Evolutionary conservation across 2,329 filamentous ascomycete genomes (phyloP).

Genomic region (Gaeumannomyces tritici): DNA sequence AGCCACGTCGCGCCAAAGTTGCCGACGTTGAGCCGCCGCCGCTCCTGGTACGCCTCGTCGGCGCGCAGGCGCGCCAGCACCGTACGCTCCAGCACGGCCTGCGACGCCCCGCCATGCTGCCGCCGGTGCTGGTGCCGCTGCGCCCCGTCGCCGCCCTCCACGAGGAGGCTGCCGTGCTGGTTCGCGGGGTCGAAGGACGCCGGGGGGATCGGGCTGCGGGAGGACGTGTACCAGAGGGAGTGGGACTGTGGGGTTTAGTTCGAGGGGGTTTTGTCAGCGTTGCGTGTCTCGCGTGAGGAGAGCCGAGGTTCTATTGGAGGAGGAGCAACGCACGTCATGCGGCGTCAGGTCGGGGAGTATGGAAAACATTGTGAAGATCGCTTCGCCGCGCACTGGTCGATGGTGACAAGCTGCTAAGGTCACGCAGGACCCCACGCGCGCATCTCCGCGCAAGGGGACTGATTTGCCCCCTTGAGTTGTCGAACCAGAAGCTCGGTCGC

Average conservation of each 20-base stretch:
- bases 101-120: slow-evolving; percentile 17
- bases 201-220: slow-evolving; percentile 35
- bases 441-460: neutral
- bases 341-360: slow-evolving; percentile 59
- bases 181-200: slow-evolving; percentile 9
- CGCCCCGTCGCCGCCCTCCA: slow-evolving; percentile 8
- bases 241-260: slow-evolving; percentile 44
- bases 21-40: slow-evolving; percentile 71
- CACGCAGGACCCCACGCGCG: too few species aligned
- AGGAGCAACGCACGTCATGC: slow-evolving; percentile 48
- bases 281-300: neutral
- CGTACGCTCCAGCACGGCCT: slow-evolving; percentile 44
- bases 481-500: neutral
- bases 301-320: neutral
- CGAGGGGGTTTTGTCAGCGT: slow-evolving; percentile 10
- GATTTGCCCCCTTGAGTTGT: neutral
- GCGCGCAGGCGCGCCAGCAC: slow-evolving; percentile 59
- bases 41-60: slow-evolving; percentile 69
- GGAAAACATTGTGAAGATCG: slow-evolving; percentile 40
- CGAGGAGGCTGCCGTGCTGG: slow-evolving; percentile 14
- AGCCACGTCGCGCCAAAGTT: slow-evolving; percentile 89
- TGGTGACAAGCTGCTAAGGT: too few species aligned
- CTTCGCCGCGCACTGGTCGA: neutral
- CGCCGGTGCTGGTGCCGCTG: slow-evolving; percentile 16
- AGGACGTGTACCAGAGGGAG: slow-evolving; percentile 63